phyloP scores from a whole-genome alignment of 106 monocot species.

The Acorus gramineus region DNA sequence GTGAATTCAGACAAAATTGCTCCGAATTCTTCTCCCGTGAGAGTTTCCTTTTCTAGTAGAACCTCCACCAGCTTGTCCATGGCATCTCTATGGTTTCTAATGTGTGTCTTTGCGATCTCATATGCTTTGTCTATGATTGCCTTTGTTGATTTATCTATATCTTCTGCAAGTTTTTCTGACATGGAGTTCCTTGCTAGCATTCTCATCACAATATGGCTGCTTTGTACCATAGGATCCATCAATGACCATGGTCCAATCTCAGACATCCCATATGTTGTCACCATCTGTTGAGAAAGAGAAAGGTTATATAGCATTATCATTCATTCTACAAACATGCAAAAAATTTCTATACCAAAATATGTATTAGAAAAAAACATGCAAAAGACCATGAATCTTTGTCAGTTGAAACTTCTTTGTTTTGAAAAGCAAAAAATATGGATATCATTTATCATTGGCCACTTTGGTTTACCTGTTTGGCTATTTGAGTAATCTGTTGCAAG shows the following conservation, averaged over 20 bases:
- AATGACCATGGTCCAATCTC: constrained; percentile 62
- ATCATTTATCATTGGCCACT: no score
- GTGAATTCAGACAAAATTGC: constrained; percentile 29
- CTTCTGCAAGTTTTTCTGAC: constrained; percentile 46
- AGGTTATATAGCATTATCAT: neutral
- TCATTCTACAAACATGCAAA: neutral
- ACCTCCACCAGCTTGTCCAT: constrained; percentile 34
- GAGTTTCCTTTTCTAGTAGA: constrained; percentile 33
- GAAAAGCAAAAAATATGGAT: no score
- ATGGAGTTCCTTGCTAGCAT: constrained; percentile 45
- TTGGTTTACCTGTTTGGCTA: constrained; percentile 38
- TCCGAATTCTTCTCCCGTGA: constrained; percentile 38
- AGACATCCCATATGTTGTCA: constrained; percentile 62
- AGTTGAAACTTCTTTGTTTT: no score
- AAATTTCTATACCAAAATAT: no score
- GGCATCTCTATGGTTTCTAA: constrained; percentile 29
- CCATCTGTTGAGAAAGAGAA: constrained; percentile 31
- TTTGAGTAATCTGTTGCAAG: constrained; percentile 54
- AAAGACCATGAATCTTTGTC: no score
- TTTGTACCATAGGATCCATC: constrained; percentile 33
- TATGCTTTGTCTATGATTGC: constrained; percentile 32
- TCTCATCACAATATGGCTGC: constrained; percentile 28
- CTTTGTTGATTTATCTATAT: constrained; percentile 34
- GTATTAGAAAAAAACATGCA: no score
- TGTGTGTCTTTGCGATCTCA: constrained; percentile 30